Conservation (phyloP, 805 yeast species). For the Starmerella apis region DNA sequence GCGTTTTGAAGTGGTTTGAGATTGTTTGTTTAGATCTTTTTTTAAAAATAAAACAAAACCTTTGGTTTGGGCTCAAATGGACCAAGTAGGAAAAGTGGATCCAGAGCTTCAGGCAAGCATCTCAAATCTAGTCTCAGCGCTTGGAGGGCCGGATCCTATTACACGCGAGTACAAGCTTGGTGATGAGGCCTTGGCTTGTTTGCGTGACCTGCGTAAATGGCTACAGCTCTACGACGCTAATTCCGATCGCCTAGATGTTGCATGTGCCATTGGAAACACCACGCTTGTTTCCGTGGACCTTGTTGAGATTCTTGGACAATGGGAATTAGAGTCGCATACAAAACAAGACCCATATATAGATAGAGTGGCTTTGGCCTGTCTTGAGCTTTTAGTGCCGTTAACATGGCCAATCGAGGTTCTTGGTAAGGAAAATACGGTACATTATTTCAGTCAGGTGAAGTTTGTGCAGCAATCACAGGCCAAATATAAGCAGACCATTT, state of each 20-base stretch:
- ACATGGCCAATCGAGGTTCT: conserved; percentile 76
- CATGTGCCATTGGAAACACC: conserved; percentile 74
- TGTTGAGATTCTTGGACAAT: conserved; percentile 58
- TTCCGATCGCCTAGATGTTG: conserved; percentile 63
- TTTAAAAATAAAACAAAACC: too few species aligned
- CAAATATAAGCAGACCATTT: conserved; percentile 56
- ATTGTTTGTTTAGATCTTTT: too few species aligned
- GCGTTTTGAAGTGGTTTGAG: neutral
- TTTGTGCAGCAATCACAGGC: conserved; percentile 58
- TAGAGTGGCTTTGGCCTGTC: conserved; percentile 55
- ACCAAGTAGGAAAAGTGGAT: conserved; percentile 23
- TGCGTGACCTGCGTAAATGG: conserved; percentile 84
- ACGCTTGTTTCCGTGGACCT: conserved; percentile 65
- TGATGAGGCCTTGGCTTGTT: conserved; percentile 74
- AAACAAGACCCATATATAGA: conserved; percentile 35
- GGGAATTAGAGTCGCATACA: conserved; percentile 41
- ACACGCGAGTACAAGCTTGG: conserved; percentile 62
- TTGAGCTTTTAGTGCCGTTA: conserved; percentile 71
- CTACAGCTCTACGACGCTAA: conserved; percentile 70
- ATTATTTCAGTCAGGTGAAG: conserved; percentile 48
- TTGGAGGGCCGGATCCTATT: conserved; percentile 78
- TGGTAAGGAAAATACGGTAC: conserved; percentile 41
- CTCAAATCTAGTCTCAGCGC: conserved; percentile 69
- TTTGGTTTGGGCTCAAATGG: conserved; percentile 5
- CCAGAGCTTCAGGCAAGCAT: conserved; percentile 49